Percentiles rank a stretch among this genome's conserved stretches.
These are phyloP conservation scores for Oryza meyeriana DNA, from an alignment of 176 grass and related monocot species.

Conservation along the genomic window DNA sequence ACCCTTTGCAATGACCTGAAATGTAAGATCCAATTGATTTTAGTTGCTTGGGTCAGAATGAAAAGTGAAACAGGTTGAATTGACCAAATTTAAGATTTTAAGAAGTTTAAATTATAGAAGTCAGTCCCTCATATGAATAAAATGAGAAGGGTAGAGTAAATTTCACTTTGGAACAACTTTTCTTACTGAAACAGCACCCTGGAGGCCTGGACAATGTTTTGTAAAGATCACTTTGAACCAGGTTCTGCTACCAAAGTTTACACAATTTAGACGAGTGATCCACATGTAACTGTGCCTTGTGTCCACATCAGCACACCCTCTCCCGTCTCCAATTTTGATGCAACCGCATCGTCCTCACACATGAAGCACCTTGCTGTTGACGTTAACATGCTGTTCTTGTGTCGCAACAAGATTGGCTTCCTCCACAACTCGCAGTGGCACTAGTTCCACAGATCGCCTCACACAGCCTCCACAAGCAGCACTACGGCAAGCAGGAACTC, in stretches of 20 bases:
- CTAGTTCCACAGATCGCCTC: not conserved
- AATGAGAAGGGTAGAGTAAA: not conserved
- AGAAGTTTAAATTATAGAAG: not conserved
- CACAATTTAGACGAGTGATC: not conserved
- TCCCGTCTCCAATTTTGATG: too few relatives aligned
- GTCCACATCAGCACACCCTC: not conserved
- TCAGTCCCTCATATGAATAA: not conserved
- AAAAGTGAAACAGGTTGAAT: not conserved
- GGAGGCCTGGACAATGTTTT: not conserved
- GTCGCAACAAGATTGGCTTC: not conserved
- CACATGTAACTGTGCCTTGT: not conserved
- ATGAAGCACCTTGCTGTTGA: not conserved
- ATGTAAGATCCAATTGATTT: conserved; percentile 27
- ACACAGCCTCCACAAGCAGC: not conserved
- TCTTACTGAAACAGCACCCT: not conserved
- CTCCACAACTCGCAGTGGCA: not conserved
- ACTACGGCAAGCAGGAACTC: not conserved
- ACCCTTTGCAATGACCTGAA: conserved; percentile 97
- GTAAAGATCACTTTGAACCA: not conserved
- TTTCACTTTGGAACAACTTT: too few relatives aligned
- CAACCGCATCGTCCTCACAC: not conserved
- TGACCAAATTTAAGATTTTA: not conserved
- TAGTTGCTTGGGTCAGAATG: conserved; percentile 2
- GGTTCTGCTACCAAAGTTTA: not conserved
- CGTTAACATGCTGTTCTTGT: not conserved